Percentiles rank a stretch among this genome's conserved stretches.
Conservation (phyloP, 345 rosid genomes). For the Orychophragmus violaceus region DNA sequence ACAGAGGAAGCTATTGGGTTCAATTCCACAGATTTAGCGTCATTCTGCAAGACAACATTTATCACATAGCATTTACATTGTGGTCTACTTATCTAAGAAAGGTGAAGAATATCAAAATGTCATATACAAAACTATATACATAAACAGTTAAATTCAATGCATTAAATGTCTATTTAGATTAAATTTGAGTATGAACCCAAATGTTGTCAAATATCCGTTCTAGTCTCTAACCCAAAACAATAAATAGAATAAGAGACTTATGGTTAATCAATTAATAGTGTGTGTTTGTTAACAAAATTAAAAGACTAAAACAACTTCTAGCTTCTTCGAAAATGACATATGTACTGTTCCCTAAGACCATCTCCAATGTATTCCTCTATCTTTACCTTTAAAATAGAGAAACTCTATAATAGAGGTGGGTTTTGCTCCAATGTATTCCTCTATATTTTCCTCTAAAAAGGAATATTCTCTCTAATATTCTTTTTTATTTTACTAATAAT, state of each 20-base stretch:
- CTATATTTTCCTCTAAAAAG: too few relatives aligned
- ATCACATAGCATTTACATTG: constrained; percentile 5
- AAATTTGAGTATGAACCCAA: neutral
- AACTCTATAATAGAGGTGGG: too few relatives aligned
- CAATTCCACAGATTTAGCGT: neutral
- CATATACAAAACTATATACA: neutral
- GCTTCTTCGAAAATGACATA: neutral
- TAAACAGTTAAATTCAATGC: neutral
- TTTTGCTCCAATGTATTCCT: too few relatives aligned
- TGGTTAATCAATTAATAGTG: neutral
- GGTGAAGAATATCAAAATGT: neutral
- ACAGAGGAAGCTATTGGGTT: neutral
- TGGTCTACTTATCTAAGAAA: constrained; percentile 1
- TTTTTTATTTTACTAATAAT: too few relatives aligned
- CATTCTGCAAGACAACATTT: neutral
- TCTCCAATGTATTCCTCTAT: too few relatives aligned
- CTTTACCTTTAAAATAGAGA: too few relatives aligned
- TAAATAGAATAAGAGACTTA: neutral
- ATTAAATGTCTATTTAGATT: neutral
- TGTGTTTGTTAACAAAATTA: neutral
- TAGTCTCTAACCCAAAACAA: neutral
- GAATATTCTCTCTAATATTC: too few relatives aligned
- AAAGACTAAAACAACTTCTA: neutral
- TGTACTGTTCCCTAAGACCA: neutral
- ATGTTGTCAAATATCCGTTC: neutral